Evolutionary conservation across 768 basidiomycete genomes (phyloP), one percentile per base, ranked within the genome.

Genomic region (Ramaria sp.): DNA sequence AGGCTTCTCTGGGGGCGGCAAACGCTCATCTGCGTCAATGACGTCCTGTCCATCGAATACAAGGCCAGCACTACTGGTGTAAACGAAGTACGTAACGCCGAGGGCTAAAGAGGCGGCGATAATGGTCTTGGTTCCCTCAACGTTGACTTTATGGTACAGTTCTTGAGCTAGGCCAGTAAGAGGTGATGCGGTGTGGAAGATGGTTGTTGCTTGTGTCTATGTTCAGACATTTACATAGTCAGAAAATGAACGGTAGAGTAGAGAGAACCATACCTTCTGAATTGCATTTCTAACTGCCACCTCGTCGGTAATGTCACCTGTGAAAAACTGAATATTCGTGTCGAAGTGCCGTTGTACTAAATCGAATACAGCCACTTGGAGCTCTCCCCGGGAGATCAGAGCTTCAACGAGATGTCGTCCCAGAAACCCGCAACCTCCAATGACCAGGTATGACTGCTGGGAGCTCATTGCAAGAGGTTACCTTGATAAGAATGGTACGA

Each of bases 171-270:
- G 61, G 13, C 80, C 88, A 62, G 83, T 86, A 5, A 81, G 81
- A 0, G 83, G 84, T 7, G 93, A 94, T 17, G 94, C 96, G 10
- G 94, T 97, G 69, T 99, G 96, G 60, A 99, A 91, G 60, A 98
- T 88, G 64, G 88, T 90, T 0, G 91, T 93, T 27, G 91, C 78
- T 39, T 83, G 82, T 15, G 55, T 47, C 55, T 57, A 50, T 2
- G 19, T n/a, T 11, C 20, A 53, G 60, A 85, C 86, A 87, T 91
- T 60, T 0, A 54, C n/a, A n/a, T n/a, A n/a, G n/a, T n/a, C n/a
- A 37, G 1, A 20, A 46, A 51, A 19, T n/a, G 15, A 46, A 34
- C 4, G 7, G n/a, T 7, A 37, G 20, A 52, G 19, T 39, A 39
- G 13, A 37, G 34, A 15, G 19, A 20, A 34, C 69, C 78, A 46